Evolutionary conservation across 208 protist species (phyloP), one percentile per base, ranked within the genome.

Genomic region (Trypanosoma lewisi): DNA sequence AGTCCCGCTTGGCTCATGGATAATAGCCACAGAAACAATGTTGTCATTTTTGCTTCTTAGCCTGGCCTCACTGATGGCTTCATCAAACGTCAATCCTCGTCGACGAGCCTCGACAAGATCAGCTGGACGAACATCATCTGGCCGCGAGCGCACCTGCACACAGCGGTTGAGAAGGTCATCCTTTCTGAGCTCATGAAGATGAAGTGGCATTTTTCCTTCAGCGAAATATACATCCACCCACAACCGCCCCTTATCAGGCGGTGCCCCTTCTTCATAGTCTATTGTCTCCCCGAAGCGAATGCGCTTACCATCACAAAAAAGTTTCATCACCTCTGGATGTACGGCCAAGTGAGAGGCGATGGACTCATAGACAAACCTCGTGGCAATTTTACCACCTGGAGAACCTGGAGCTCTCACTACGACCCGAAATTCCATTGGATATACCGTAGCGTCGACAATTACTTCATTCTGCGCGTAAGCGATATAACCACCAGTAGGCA

Each of bases 271-370:
- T 19, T 86, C 87, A n/a, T 87, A 65, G 25, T 77, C 66, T 14
- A 90, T 59, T 16, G 75, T 72, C 19, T 61, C 68, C 56, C 78
- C 84, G 70, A 93, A 93, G 21, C 78, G 83, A 17, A 93, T 39
- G 0, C 83, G 75, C 62, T 88, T 66, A 51, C 79, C 64, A 55
- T 79, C 63, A 59, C 79, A 77, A 39, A 65, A 83, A 19, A 93
- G 16, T 52, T 76, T 68, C 48, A 93, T 78, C 9, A 70, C 66
- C 57, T 87, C 73, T 25, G 87, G 87, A 66, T 93, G 87, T 27
- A 85, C 59, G 14, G 64, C 61, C 17, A 93, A 59, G 21, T 69
- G 66, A 4, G 50, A n/a, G 14, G 80, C 83, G 31, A 93, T 63
- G 7, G 57, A 70, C 50, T 93, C 87, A 51, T 81, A 93, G 3